These are phyloP conservation scores for Neurospora discreta DNA, from an alignment of 495 filamentous ascomycete species.

Conservation along the genomic window DNA sequence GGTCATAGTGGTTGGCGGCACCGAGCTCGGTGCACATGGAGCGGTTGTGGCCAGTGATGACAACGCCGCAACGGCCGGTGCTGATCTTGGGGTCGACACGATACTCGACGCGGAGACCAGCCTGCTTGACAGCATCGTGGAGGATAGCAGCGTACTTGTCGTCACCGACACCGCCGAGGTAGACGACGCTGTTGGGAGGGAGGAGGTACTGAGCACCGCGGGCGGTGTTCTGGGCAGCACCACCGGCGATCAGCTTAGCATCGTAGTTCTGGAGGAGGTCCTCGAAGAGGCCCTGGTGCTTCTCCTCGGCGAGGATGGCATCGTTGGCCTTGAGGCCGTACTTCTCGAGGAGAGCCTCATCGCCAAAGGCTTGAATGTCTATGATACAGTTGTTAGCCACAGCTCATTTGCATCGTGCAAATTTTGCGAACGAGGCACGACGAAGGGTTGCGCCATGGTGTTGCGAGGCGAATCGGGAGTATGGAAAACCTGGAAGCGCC, in stretches of 20 bases:
- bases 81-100: slow-evolving; percentile 68
- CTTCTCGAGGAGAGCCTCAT: slow-evolving; percentile 73
- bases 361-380: slow-evolving; percentile 89
- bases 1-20: slow-evolving; percentile 91
- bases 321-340: slow-evolving; percentile 92
- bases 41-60: slow-evolving; percentile 91
- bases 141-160: slow-evolving; percentile 88
- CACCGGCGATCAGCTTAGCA: slow-evolving; percentile 90
- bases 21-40: slow-evolving; percentile 92
- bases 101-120: slow-evolving; percentile 86
- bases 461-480: background rate
- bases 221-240: slow-evolving; percentile 96
- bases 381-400: background rate
- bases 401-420: background rate
- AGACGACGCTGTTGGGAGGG: slow-evolving; percentile 73
- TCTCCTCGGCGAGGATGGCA: slow-evolving; percentile 88
- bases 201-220: slow-evolving; percentile 96
- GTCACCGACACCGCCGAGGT: slow-evolving; percentile 82
- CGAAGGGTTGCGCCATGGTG: background rate
- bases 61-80: slow-evolving; percentile 89
- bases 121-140: slow-evolving; percentile 61
- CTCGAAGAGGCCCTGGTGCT: slow-evolving; percentile 83
- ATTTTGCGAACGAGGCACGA: background rate
- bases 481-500: background rate
- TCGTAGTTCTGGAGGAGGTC: slow-evolving; percentile 78